These are phyloP conservation scores for Didymella exigua DNA, from an alignment of 2,329 filamentous ascomycete genomes.

Conservation along the genomic window DNA sequence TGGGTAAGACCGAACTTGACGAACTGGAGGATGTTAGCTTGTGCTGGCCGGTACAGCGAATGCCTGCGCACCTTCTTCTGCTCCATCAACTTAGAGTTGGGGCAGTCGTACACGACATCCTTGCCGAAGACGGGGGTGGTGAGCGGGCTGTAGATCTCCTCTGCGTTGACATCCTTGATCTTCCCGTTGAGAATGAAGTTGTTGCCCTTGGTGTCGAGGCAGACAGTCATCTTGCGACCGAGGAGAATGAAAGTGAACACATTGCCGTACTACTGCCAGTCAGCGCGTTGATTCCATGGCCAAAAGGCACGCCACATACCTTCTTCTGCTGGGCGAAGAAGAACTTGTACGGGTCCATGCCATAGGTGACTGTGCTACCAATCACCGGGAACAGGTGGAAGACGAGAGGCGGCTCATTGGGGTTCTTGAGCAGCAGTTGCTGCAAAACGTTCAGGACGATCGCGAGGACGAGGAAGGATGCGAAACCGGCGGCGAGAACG, in stretches of 20 bases:
- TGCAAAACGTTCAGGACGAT: constrained; percentile 79
- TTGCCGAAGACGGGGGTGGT: constrained; percentile 75
- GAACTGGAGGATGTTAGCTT: constrained; percentile 57
- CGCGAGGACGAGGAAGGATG: constrained; percentile 58
- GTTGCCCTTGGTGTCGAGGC: constrained; percentile 79
- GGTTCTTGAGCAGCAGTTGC: constrained; percentile 81
- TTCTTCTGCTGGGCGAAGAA: constrained; percentile 76
- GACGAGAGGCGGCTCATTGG: constrained; percentile 68
- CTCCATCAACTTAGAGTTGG: constrained; percentile 91
- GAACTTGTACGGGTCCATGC: constrained; percentile 91
- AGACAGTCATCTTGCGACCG: constrained; percentile 88
- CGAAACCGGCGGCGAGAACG: constrained; percentile 52
- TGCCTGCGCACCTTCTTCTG: constrained; percentile 77
- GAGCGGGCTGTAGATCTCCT: constrained; percentile 85
- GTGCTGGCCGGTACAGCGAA: neutral
- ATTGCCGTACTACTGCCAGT: constrained; percentile 72
- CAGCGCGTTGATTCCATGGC: constrained; percentile 22
- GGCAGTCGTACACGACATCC: constrained; percentile 89
- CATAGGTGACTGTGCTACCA: constrained; percentile 90
- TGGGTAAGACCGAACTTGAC: constrained; percentile 82
- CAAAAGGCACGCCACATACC: constrained; percentile 54
- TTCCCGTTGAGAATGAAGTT: constrained; percentile 93
- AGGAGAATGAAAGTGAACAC: constrained; percentile 88
- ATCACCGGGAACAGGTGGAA: constrained; percentile 74
- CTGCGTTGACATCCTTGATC: constrained; percentile 84